Conservation (phyloP, 2,329 filamentous ascomycete species). For the Paracoccidioides brasiliensis region DNA sequence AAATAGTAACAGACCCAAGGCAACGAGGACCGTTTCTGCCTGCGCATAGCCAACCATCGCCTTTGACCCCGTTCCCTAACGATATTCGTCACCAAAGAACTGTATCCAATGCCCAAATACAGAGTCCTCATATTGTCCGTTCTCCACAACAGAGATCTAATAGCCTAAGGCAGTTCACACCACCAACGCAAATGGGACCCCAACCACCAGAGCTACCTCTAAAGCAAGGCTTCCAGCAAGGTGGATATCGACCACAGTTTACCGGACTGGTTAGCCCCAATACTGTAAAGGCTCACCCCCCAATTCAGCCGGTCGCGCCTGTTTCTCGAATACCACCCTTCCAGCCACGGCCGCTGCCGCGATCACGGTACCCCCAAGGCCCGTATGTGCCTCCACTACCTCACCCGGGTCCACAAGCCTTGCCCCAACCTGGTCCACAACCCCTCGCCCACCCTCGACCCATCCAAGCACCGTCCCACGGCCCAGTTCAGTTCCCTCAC, state of each 20-base stretch:
- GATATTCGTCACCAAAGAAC: constrained; percentile 8
- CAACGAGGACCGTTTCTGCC: constrained; percentile 9
- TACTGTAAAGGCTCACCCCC: background rate
- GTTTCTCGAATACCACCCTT: background rate
- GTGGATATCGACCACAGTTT: background rate
- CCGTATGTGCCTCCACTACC: constrained; percentile 4
- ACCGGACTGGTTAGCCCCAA: background rate
- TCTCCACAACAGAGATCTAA: constrained; percentile 19
- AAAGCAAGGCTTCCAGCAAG: constrained; percentile 4
- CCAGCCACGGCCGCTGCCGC: constrained; percentile 1
- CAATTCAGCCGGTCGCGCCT: background rate
- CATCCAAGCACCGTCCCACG: constrained; percentile 11
- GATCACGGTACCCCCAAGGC: background rate
- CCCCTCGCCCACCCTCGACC: background rate
- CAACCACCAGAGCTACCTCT: constrained; percentile 5
- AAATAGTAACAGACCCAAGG: constrained; percentile 9
- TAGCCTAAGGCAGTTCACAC: constrained; percentile 11
- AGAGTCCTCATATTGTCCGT: constrained; percentile 15
- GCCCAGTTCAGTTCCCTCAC: constrained; percentile 17
- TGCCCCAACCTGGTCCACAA: background rate
- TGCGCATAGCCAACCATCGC: constrained; percentile 17
- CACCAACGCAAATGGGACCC: constrained; percentile 13
- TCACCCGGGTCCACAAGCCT: background rate
- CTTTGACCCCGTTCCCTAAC: constrained; percentile 27
- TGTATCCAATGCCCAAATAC: background rate